Evolutionary conservation across 2,329 filamentous ascomycete species (phyloP).

Genomic region (Annulohypoxylon truncatum): DNA sequence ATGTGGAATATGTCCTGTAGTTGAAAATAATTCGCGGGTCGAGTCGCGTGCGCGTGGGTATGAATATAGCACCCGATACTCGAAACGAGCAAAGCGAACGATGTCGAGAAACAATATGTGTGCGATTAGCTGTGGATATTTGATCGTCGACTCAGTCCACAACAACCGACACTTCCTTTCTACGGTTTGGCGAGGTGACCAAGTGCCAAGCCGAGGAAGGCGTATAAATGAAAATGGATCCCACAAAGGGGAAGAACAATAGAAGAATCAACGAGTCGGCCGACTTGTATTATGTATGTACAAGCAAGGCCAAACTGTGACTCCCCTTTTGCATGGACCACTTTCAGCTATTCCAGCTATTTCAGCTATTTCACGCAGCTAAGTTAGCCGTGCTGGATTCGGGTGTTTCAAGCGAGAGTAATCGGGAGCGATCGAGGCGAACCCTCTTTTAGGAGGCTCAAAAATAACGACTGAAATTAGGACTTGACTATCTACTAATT

Average conservation of each 20-base stretch:
- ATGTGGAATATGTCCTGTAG: slow-evolving; percentile 17
- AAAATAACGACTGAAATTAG: slow-evolving; percentile 27
- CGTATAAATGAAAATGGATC: slow-evolving; percentile 14
- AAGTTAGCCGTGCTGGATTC: slow-evolving; percentile 26
- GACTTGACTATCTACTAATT: slow-evolving; percentile 18
- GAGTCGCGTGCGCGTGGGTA: slow-evolving; percentile 28
- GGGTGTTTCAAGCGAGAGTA: slow-evolving; percentile 36
- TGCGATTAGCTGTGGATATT: not conserved
- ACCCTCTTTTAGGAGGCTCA: slow-evolving; percentile 17
- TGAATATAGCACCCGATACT: slow-evolving; percentile 22
- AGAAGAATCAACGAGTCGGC: slow-evolving; percentile 13
- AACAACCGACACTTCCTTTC: slow-evolving; percentile 19
- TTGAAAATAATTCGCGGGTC: slow-evolving; percentile 11
- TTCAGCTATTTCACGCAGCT: slow-evolving; percentile 20
- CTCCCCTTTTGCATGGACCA: slow-evolving; percentile 18
- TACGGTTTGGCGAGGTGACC: slow-evolving; percentile 5
- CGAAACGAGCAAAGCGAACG: slow-evolving; percentile 24
- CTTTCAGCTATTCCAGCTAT: slow-evolving; percentile 21
- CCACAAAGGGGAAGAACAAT: slow-evolving; percentile 12
- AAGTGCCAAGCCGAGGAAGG: slow-evolving; percentile 15
- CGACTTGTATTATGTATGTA: slow-evolving; percentile 28
- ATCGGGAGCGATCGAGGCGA: slow-evolving; percentile 31
- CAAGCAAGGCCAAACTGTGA: slow-evolving; percentile 17
- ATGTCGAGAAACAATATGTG: slow-evolving; percentile 24
- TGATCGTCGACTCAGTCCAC: slow-evolving; percentile 1